Evolutionary conservation across 2,329 filamentous ascomycete species (phyloP), one percentile per base, ranked within the genome.

Genomic region (Penicillium verrucosum): DNA sequence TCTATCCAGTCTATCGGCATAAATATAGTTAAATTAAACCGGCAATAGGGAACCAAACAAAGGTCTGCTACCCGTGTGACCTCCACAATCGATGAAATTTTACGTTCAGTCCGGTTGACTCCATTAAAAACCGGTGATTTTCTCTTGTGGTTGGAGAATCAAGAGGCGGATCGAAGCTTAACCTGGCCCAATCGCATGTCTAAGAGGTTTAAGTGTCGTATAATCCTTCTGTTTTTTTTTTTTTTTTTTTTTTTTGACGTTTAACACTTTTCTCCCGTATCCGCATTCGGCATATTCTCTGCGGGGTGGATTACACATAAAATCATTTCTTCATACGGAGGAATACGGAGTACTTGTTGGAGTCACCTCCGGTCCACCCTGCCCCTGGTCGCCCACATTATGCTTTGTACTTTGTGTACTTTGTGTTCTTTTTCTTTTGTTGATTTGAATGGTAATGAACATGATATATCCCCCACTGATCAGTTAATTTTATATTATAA

Each of bases 131-230:
- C 9, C 0, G 16, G n/a, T 21, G 21, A 6, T 16, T 3, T 18
- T 5, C 6, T 18, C 37, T 14, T 30, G 8, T 37, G 21, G 37
- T 43, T 37, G 46, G n/a, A 30, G 18, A 18, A 2, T n/a, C 10
- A 4, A 4, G n/a, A 27, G 12, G 58, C 58, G 60, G 58, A 34
- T 25, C 27, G 32, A 61, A 62, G 56, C 56, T 61, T 61, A 56
- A 57, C 14, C 41, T 1, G 51, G 27, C 21, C 56, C 60, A 59
- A 59, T 62, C 18, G 29, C 14, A 52, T 25, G 32, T 16, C 52
- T 18, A 40, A 42, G 25, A 51, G 55, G 14, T 27, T 18, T 25
- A 42, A 46, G 44, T 37, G 40, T 36, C 43, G 18, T 46, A 56
- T 53, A 40, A 54, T 57, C 40, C 34, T 43, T 38, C 50, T 50